phyloP scores from a whole-genome alignment of 495 filamentous ascomycete genomes.

The Xeromyces bisporus region DNA sequence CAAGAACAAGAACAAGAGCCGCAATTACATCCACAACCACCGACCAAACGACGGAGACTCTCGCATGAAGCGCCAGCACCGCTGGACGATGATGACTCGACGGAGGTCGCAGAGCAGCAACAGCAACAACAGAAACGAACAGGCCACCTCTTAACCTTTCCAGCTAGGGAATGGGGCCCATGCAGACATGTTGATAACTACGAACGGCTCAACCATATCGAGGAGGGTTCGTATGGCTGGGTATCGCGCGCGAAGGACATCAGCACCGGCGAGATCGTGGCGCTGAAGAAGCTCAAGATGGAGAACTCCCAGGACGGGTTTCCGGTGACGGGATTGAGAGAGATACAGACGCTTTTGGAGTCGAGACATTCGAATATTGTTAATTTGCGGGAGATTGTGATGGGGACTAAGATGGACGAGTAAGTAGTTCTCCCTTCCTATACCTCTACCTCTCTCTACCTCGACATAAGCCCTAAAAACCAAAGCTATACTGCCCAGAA shows the following conservation, averaged over 20 bases:
- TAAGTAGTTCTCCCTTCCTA: slow-evolving; percentile 21
- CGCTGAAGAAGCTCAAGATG: slow-evolving; percentile 89
- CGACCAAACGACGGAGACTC: slow-evolving; percentile 29
- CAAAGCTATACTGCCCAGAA: too few relatives aligned
- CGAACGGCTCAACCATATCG: slow-evolving; percentile 87
- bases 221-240: slow-evolving; percentile 91
- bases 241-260: slow-evolving; percentile 74
- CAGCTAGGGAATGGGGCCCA: slow-evolving; percentile 48
- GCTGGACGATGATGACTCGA: slow-evolving; percentile 2
- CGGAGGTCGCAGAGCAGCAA: slow-evolving; percentile 13
- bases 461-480: too few relatives aligned
- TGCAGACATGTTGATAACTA: slow-evolving; percentile 78
- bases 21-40: too few relatives aligned
- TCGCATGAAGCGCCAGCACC: slow-evolving; percentile 23
- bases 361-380: slow-evolving; percentile 63
- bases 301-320: slow-evolving; percentile 71
- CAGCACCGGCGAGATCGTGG: slow-evolving; percentile 70
- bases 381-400: slow-evolving; percentile 66
- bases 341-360: slow-evolving; percentile 59
- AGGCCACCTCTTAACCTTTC: slow-evolving; percentile 46
- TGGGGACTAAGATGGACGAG: slow-evolving; percentile 65
- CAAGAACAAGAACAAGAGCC: too few relatives aligned
- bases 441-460: too few relatives aligned
- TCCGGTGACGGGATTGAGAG: slow-evolving; percentile 79
- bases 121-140: slow-evolving; percentile 10